Evolutionary conservation across 2,329 filamentous ascomycete genomes (phyloP).

Genomic region (Hansfordia pulvinata): DNA sequence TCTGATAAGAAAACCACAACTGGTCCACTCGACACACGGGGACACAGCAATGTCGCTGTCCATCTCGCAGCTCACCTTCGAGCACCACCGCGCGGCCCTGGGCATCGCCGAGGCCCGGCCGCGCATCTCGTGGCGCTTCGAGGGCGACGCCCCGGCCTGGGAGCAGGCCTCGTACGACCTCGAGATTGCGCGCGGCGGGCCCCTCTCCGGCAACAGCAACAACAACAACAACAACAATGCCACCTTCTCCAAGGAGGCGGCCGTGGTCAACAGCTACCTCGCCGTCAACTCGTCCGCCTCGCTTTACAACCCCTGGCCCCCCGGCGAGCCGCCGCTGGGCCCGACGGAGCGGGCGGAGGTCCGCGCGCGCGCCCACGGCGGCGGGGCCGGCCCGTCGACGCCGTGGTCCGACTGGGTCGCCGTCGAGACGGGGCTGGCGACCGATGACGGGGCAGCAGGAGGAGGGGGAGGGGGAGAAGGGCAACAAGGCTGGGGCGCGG

Average conservation of each 20-base stretch:
- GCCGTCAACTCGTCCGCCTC: conserved; percentile 17
- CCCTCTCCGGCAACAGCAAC: background rate
- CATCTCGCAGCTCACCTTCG: background rate
- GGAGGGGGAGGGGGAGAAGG: too few species aligned
- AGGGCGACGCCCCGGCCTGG: background rate
- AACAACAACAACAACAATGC: conserved; percentile 2
- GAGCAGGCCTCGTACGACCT: background rate
- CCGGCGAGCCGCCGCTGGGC: conserved; percentile 14
- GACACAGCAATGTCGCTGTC: background rate
- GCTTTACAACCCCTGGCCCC: conserved; percentile 29
- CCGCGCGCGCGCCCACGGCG: conserved; percentile 19
- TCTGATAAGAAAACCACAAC: too few species aligned
- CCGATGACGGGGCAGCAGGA: too few species aligned
- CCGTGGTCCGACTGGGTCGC: conserved; percentile 16
- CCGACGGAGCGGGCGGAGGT: conserved; percentile 18
- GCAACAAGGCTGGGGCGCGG: conserved; percentile 16
- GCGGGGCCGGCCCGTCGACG: conserved; percentile 9
- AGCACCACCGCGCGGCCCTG: background rate
- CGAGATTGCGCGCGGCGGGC: background rate
- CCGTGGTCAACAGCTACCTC: conserved; percentile 1
- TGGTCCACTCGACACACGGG: too few species aligned
- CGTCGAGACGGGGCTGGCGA: conserved; percentile 21
- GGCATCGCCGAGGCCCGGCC: background rate
- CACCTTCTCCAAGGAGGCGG: conserved; percentile 7
- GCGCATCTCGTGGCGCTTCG: background rate